A percentile compares a stretch with the other conserved stretches of the same genome.
Evolutionary conservation across 148 eudicot genomes (phyloP).

Genomic region (Camellia lanceoleosa): DNA sequence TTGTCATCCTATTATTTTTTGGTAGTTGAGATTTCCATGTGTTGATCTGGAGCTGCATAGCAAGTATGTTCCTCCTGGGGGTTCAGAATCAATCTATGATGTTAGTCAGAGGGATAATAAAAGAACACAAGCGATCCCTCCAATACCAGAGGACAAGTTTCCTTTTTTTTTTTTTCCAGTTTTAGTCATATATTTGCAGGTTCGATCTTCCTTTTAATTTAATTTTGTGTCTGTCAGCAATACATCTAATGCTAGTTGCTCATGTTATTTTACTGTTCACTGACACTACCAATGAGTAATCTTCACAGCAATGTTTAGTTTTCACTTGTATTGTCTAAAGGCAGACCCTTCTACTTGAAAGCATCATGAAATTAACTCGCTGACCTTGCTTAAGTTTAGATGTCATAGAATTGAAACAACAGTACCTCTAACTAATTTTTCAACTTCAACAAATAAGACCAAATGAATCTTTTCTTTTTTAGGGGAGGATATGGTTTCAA

Average conservation of each 20-base stretch:
- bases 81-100: constrained; percentile 81
- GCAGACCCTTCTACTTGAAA: too few species aligned
- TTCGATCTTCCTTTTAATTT: constrained; percentile 17
- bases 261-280: background rate
- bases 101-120: constrained; percentile 72
- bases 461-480: background rate
- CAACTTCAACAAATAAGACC: too few species aligned
- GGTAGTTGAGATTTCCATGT: constrained; percentile 72
- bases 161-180: constrained; percentile 46
- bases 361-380: too few species aligned
- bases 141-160: constrained; percentile 84
- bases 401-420: too few species aligned
- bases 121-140: constrained; percentile 81
- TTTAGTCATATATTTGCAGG: constrained; percentile 99
- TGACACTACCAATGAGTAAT: too few species aligned
- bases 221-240: background rate
- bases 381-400: too few species aligned
- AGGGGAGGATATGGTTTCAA: background rate
- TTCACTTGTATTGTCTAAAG: too few species aligned
- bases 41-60: constrained; percentile 91
- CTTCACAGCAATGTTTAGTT: too few species aligned
- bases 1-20: constrained; percentile 4
- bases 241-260: background rate
- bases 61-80: constrained; percentile 64
- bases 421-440: too few species aligned